Base-by-base conservation (phyloP, 257 asterid species). In the Solanum acaule region DNA sequence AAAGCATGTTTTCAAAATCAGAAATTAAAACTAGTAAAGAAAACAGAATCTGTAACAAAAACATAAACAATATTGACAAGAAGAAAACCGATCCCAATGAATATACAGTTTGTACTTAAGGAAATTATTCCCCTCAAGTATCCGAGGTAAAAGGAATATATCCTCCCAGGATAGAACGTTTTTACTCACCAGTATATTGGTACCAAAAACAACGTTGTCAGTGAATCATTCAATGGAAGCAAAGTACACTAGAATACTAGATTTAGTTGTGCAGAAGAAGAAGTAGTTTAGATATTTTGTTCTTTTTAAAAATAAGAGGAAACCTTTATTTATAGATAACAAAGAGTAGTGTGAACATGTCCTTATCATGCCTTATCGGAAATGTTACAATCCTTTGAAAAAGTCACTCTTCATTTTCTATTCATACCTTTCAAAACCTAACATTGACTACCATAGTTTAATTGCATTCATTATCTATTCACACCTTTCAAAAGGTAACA, bases 391-490 rank as follows among this genome's bases (percentile, higher is more conserved):
- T 0, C 10, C 4, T 52, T 52, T 52, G 67, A 56, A 56, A 56
- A 20, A 59, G 0, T 59, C 65, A 49, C 0, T 49, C 22, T 49
- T 49, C 22, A 49, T 46, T 14, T 46, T 49, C 8, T 0, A 14
- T 52, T 18, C 10, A 52, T 0, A 52, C 63, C n/a, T 52, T 18
- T 52, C 63, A 18, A 52, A 52, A 52, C 10, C 10, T 52, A 52
- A 1, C 63, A 18, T 52, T 52, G 63, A 52, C 10, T 52, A 52
- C n/a, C 63, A 52, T 18, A 16, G 63, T 52, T 52, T 52, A 2
- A 52, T 0, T 11, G 0, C 1, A 0, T 56, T 56, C 12, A 56
- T 56, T 56, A 20, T 56, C 4, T 18, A 56, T 56, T 56, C 67
- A 56, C 12, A 20, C 25, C 5, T 56, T 56, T 56, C 67, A 20